Percentiles rank a stretch among this genome's conserved stretches.
phyloP scores from a whole-genome alignment of 768 basidiomycete species.

The Pleurotus djamor region DNA sequence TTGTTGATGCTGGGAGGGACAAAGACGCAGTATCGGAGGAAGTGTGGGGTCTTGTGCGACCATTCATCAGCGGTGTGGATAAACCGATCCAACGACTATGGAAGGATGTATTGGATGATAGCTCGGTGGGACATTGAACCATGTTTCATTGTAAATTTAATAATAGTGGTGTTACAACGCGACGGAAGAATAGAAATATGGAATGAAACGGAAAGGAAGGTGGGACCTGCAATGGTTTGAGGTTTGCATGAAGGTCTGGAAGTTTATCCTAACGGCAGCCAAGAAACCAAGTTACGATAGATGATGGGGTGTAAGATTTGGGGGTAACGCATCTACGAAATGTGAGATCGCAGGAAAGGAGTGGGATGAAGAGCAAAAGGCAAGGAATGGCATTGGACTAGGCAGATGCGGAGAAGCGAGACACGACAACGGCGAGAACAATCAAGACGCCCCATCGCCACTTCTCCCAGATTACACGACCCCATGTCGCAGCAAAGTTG shows the following conservation, averaged over 20 bases:
- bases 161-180: neutral
- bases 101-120: conserved; percentile 21
- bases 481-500: conserved; percentile 62
- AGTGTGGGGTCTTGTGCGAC: conserved; percentile 52
- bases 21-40: conserved; percentile 48
- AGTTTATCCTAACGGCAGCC: neutral
- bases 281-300: neutral
- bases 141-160: neutral
- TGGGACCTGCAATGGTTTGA: neutral
- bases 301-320: neutral
- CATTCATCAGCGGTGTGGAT: conserved; percentile 35
- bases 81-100: conserved; percentile 50
- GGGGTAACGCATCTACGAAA: neutral
- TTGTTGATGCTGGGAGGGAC: conserved; percentile 55
- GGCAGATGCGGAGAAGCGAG: conserved; percentile 61
- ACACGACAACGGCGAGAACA: conserved; percentile 74
- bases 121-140: neutral
- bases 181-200: neutral
- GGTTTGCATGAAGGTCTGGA: neutral
- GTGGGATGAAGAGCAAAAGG: neutral
- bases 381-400: conserved; percentile 10
- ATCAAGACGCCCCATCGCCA: conserved; percentile 84
- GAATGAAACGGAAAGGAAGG: neutral
- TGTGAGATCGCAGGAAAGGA: neutral
- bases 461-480: conserved; percentile 74